phyloP scores from a whole-genome alignment of 768 basidiomycete genomes.

The Trametes villosa region DNA sequence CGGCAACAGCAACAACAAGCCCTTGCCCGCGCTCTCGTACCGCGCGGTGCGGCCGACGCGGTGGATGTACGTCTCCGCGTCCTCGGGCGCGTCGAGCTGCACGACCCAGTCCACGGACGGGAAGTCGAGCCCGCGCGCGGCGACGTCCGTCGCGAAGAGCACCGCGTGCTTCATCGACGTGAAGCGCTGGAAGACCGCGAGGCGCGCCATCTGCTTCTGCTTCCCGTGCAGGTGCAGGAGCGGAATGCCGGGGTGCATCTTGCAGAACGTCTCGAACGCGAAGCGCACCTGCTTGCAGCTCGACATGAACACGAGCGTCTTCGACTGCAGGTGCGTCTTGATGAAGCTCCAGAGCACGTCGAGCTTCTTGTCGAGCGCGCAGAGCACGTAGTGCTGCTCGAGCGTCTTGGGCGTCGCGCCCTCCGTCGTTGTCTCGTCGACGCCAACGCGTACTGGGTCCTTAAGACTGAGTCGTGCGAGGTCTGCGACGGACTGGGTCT shows the following conservation, averaged over 20 bases:
- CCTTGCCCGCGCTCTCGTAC: constrained; percentile 90
- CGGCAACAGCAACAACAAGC: constrained; percentile 79
- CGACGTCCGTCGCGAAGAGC: constrained; percentile 94
- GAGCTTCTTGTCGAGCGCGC: constrained; percentile 84
- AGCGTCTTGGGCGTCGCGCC: constrained; percentile 73
- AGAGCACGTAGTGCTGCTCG: constrained; percentile 88
- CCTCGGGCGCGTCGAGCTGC: constrained; percentile 95
- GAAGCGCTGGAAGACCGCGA: constrained; percentile 85
- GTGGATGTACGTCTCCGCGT: constrained; percentile 97
- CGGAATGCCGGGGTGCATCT: constrained; percentile 92
- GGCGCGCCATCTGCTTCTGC: constrained; percentile 90
- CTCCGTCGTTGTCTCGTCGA: constrained; percentile 53
- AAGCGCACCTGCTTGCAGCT: constrained; percentile 98
- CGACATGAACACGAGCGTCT: constrained; percentile 92
- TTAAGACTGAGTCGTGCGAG: constrained; percentile 89
- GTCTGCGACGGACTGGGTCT: constrained; percentile 86
- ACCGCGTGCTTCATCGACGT: constrained; percentile 81
- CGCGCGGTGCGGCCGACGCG: constrained; percentile 94
- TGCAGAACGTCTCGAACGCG: constrained; percentile 93
- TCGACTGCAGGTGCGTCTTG: constrained; percentile 89
- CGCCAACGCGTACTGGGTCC: constrained; percentile 75
- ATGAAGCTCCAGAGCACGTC: constrained; percentile 94
- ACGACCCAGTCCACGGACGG: constrained; percentile 97
- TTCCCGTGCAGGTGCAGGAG: constrained; percentile 96
- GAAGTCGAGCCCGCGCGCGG: constrained; percentile 95